Conservation (phyloP, 2,329 filamentous ascomycete species). For the Diaporthe australafricana region DNA sequence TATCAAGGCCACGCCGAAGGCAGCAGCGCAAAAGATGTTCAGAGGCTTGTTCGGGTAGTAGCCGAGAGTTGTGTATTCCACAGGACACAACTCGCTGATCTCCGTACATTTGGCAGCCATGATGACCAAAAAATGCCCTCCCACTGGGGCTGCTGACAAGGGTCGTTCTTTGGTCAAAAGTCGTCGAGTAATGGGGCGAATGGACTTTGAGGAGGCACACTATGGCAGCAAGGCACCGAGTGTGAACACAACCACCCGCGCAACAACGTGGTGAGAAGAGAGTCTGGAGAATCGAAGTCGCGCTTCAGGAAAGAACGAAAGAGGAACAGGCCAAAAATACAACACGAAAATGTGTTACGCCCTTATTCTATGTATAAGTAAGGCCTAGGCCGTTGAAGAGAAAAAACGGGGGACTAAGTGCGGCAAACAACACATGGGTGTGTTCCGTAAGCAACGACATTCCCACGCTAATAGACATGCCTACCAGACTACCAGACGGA, state of each 20-base stretch:
- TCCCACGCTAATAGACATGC: not conserved
- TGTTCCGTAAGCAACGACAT: conserved; percentile 7
- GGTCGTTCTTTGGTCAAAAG: not conserved
- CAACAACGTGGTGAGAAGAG: not conserved
- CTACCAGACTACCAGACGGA: conserved; percentile 1
- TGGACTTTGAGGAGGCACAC: not conserved
- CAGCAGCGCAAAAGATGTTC: conserved; percentile 64
- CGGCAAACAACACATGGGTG: not conserved
- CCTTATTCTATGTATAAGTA: conserved; percentile 6
- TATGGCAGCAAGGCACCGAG: not conserved
- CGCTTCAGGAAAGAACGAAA: not conserved
- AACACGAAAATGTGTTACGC: not conserved
- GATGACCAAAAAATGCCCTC: conserved; percentile 9
- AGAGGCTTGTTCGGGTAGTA: conserved; percentile 68
- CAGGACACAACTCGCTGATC: conserved; percentile 60
- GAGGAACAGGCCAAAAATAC: too few relatives aligned
- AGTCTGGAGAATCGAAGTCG: not conserved
- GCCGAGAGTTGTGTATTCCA: conserved; percentile 63
- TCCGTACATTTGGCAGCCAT: conserved; percentile 49
- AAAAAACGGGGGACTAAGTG: not conserved
- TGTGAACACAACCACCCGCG: not conserved
- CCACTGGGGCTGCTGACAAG: not conserved
- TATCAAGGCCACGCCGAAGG: conserved; percentile 59
- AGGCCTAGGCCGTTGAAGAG: not conserved
- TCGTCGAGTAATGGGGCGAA: not conserved